Evolutionary conservation across 345 rosid genomes (phyloP).

Genomic region (Populus euphratica): DNA sequence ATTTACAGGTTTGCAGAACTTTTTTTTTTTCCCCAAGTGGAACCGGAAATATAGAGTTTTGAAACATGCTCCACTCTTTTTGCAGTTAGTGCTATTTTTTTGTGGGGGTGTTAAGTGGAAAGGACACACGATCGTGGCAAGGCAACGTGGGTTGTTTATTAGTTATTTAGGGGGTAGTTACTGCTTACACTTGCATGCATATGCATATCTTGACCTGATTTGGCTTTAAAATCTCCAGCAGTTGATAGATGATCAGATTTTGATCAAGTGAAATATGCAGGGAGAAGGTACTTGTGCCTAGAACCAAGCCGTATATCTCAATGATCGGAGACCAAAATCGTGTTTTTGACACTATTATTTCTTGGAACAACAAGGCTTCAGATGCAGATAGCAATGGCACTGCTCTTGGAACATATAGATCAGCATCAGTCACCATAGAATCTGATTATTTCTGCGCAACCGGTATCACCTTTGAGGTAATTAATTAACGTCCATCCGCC

Average conservation of each 20-base stretch:
- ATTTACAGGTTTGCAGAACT: slow-evolving; percentile 60
- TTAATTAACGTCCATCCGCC: no score
- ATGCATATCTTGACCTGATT: no score
- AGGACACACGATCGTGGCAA: neutral
- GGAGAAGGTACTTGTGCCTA: slow-evolving; percentile 72
- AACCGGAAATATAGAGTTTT: slow-evolving; percentile 6
- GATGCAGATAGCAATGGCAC: slow-evolving; percentile 45
- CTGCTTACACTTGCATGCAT: neutral
- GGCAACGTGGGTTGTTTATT: slow-evolving; percentile 36
- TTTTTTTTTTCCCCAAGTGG: neutral
- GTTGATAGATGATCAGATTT: no score
- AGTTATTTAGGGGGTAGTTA: slow-evolving; percentile 15
- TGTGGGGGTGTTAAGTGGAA: slow-evolving; percentile 22
- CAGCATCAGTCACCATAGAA: slow-evolving; percentile 68
- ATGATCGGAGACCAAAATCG: slow-evolving; percentile 56
- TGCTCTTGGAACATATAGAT: slow-evolving; percentile 62
- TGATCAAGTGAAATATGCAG: slow-evolving; percentile 30
- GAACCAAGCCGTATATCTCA: slow-evolving; percentile 63
- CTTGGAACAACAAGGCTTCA: slow-evolving; percentile 76
- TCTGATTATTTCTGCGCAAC: slow-evolving; percentile 80
- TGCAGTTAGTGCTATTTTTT: slow-evolving; percentile 33
- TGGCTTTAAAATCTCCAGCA: no score
- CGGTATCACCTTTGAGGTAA: slow-evolving; percentile 78
- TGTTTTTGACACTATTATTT: slow-evolving; percentile 45
- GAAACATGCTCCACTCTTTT: neutral